Evolutionary conservation across 2,329 filamentous ascomycete species (phyloP).

Genomic region (Diaporthe humulicola): DNA sequence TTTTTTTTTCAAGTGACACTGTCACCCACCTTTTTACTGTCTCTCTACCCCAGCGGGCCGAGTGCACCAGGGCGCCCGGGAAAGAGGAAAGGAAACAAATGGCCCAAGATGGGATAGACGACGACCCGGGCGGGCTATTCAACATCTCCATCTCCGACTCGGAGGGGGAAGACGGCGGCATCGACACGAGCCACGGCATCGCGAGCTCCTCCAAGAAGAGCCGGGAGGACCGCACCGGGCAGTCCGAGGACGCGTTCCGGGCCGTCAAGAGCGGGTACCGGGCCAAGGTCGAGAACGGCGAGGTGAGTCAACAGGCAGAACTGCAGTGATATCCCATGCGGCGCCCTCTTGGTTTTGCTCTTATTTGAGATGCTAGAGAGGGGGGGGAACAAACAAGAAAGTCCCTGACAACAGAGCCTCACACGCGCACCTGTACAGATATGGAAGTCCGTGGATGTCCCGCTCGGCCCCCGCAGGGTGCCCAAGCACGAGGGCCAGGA

Average conservation of each 20-base stretch:
- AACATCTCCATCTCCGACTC: constrained; percentile 58
- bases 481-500: constrained; percentile 64
- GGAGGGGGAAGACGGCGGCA: constrained; percentile 44
- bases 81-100: constrained; percentile 35
- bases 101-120: constrained; percentile 51
- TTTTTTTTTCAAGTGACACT: not conserved
- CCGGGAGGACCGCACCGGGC: constrained; percentile 48
- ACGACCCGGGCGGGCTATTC: constrained; percentile 51
- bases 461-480: constrained; percentile 50
- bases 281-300: constrained; percentile 66
- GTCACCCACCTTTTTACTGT: not conserved
- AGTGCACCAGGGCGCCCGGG: not conserved
- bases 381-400: not conserved
- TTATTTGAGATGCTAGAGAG: not conserved
- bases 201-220: constrained; percentile 20
- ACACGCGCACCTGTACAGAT: constrained; percentile 52
- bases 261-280: constrained; percentile 59
- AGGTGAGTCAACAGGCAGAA: constrained; percentile 55
- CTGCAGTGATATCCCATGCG: too few relatives aligned
- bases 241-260: constrained; percentile 65
- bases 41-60: not conserved
- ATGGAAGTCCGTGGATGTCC: constrained; percentile 56
- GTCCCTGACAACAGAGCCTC: not conserved
- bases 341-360: not conserved
- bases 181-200: constrained; percentile 27